Evolutionary conservation across 306 rosid species (phyloP).

Genomic region (Myrica gale): DNA sequence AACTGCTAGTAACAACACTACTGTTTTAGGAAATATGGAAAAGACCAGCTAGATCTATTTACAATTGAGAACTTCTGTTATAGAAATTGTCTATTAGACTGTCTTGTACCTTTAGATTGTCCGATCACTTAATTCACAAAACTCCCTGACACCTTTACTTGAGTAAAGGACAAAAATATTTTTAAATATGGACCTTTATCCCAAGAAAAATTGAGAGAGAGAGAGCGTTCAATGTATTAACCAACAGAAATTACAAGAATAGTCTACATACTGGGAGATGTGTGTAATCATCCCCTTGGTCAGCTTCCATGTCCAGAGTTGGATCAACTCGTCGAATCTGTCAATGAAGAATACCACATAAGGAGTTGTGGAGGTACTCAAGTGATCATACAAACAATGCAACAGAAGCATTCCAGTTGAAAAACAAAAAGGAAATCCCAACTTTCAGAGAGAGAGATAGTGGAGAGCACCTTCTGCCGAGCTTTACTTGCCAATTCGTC

Average conservation of each 20-base stretch:
- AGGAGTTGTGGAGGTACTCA: conserved; percentile 11
- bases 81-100: not conserved
- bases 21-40: not conserved
- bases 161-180: not conserved
- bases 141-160: not conserved
- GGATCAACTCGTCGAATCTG: conserved; percentile 93
- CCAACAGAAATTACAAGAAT: conserved; percentile 32
- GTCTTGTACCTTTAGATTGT: not conserved
- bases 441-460: not conserved
- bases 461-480: conserved; percentile 64
- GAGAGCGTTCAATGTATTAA: not conserved
- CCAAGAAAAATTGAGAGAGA: not conserved
- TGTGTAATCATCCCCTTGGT: conserved; percentile 91
- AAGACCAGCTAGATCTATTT: not conserved
- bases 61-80: not conserved
- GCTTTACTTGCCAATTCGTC: conserved; percentile 83
- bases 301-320: conserved; percentile 97
- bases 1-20: not conserved
- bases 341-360: conserved; percentile 16
- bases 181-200: not conserved
- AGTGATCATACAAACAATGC: conserved; percentile 26
- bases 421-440: conserved; percentile 17
- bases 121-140: not conserved
- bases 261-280: conserved; percentile 84
- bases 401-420: conserved; percentile 14